Evolutionary conservation across 2,329 filamentous ascomycete species (phyloP).

Genomic region (Arachnopeziza araneosa): DNA sequence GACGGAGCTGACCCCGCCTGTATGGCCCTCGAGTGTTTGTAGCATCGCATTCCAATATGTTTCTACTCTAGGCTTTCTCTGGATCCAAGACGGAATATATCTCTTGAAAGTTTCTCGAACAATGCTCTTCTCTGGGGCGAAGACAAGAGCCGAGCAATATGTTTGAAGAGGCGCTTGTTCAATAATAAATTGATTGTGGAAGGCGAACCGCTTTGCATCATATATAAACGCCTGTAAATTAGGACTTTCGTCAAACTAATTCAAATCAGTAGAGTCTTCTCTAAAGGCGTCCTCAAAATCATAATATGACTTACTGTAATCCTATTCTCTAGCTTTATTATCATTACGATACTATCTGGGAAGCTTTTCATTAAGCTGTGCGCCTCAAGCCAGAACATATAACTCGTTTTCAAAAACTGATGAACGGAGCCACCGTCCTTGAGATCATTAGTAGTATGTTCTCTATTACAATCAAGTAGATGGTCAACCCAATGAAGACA

Average conservation of each 20-base stretch:
- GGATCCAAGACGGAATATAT: slow-evolving; percentile 17
- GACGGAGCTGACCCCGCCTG: slow-evolving; percentile 8
- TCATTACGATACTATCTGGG: slow-evolving; percentile 13
- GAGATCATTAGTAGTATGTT: slow-evolving; percentile 2
- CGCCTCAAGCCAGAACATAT: slow-evolving; percentile 13
- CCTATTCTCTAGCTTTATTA: slow-evolving; percentile 5
- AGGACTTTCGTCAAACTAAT: slow-evolving; percentile 4
- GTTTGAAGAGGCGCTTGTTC: slow-evolving; percentile 28
- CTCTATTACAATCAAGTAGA: slow-evolving; percentile 22
- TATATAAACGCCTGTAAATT: slow-evolving; percentile 11
- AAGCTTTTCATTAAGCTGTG: slow-evolving; percentile 23
- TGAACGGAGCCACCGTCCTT: slow-evolving; percentile 6
- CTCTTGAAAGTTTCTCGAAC: slow-evolving; percentile 21
- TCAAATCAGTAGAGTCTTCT: neutral
- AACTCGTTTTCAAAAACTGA: slow-evolving; percentile 8
- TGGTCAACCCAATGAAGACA: slow-evolving; percentile 33
- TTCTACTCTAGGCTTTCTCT: slow-evolving; percentile 11
- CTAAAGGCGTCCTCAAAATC: neutral
- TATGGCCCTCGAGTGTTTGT: slow-evolving; percentile 15
- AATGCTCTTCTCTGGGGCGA: slow-evolving; percentile 29
- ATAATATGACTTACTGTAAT: slow-evolving; percentile 4
- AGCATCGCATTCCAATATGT: slow-evolving; percentile 14
- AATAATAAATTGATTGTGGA: slow-evolving; percentile 22
- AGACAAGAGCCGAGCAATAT: slow-evolving; percentile 31
- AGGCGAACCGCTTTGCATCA: slow-evolving; percentile 13